phyloP scores from a whole-genome alignment of 805 yeast genomes.

The Pichia heedii region DNA sequence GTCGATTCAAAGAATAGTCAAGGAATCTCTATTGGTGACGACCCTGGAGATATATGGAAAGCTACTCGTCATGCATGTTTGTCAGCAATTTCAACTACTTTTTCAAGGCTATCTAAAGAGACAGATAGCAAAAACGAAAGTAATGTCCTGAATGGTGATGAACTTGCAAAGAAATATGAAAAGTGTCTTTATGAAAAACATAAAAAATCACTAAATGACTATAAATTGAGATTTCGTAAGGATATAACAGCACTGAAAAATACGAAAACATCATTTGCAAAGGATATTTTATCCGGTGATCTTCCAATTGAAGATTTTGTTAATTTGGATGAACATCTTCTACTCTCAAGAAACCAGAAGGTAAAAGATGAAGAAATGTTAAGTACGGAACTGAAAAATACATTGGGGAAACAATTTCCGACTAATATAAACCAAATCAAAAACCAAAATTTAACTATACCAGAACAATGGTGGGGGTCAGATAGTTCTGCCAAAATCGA shows the following conservation, averaged over 20 bases:
- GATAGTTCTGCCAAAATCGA: conserved; percentile 29
- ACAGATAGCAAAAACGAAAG: background rate
- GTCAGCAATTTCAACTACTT: conserved; percentile 14
- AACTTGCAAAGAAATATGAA: conserved; percentile 19
- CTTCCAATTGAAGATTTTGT: conserved; percentile 18
- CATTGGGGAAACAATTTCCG: conserved; percentile 19
- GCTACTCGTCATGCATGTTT: conserved; percentile 21
- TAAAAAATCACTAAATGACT: conserved; percentile 13
- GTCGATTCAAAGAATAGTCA: background rate
- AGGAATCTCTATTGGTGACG: conserved; percentile 7
- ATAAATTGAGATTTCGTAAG: conserved; percentile 24
- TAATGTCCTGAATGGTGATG: background rate
- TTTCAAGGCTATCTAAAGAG: conserved; percentile 6
- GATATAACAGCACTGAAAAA: conserved; percentile 25
- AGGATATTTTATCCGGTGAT: conserved; percentile 13
- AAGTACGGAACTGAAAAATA: conserved; percentile 24
- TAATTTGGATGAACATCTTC: conserved; percentile 14
- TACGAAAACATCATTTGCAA: conserved; percentile 19
- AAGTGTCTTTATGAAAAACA: conserved; percentile 13
- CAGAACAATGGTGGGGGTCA: conserved; percentile 29
- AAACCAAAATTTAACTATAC: conserved; percentile 18
- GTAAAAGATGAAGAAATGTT: conserved; percentile 22
- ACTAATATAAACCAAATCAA: conserved; percentile 22
- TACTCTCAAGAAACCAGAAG: conserved; percentile 23
- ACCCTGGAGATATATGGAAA: conserved; percentile 8